Evolutionary conservation across 441 rosid species (phyloP).

Genomic region (Macaranga tanarius): DNA sequence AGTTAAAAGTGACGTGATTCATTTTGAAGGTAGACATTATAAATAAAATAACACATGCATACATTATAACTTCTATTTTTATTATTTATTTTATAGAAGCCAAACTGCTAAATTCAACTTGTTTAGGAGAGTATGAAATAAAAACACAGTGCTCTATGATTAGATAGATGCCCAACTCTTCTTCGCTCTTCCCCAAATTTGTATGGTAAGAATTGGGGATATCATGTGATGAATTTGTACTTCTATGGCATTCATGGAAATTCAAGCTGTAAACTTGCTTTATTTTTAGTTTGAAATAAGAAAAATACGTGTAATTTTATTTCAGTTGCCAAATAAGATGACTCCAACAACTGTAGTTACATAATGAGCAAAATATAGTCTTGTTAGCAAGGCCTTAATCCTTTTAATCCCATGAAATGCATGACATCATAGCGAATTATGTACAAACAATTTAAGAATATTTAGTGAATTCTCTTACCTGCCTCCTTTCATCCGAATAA

Average conservation of each 20-base stretch:
- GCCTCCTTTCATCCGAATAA: conserved; percentile 92
- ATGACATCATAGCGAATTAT: background rate
- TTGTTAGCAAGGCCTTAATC: background rate
- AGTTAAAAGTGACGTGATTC: background rate
- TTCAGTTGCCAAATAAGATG: conserved; percentile 1
- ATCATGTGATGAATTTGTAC: background rate
- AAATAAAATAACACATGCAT: background rate
- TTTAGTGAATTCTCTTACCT: conserved; percentile 45
- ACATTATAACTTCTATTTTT: conserved; percentile 7
- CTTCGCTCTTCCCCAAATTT: background rate
- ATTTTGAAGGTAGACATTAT: background rate
- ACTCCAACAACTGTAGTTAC: background rate
- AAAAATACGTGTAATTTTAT: background rate
- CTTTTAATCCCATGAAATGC: conserved; percentile 1
- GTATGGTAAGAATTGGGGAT: background rate
- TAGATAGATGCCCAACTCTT: background rate
- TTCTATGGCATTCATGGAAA: background rate
- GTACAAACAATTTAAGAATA: background rate
- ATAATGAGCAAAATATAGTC: conserved; percentile 1
- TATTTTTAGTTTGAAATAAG: background rate
- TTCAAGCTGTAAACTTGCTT: background rate
- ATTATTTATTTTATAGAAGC: background rate
- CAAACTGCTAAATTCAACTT: background rate
- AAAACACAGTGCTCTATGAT: background rate
- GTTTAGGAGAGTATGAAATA: background rate